These are phyloP conservation scores for Sporothrix mexicana DNA, from an alignment of 2,329 filamentous ascomycete species.

Conservation along the genomic window DNA sequence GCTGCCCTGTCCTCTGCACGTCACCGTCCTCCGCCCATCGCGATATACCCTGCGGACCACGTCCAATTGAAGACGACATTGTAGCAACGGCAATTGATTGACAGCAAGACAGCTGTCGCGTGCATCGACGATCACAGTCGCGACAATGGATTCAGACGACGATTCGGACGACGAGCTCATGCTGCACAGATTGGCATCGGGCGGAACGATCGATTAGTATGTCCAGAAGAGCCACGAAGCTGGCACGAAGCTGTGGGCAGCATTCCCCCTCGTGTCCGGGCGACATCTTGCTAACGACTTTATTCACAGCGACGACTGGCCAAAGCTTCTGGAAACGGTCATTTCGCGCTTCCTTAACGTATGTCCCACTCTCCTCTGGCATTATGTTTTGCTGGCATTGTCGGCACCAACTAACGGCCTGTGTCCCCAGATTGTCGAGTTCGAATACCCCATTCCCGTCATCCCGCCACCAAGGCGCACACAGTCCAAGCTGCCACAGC, in stretches of 20 bases:
- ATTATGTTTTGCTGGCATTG: slow-evolving; percentile 24
- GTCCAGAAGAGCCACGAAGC: slow-evolving; percentile 43
- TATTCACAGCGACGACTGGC: slow-evolving; percentile 68
- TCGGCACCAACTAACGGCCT: background rate
- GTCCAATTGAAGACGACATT: no score
- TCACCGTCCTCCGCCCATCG: background rate
- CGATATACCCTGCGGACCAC: no score
- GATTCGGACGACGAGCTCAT: slow-evolving; percentile 57
- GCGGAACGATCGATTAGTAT: slow-evolving; percentile 62
- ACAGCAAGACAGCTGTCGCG: background rate
- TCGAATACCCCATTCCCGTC: slow-evolving; percentile 75
- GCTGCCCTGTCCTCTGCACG: background rate
- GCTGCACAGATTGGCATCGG: slow-evolving; percentile 56
- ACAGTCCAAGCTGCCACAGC: slow-evolving; percentile 53
- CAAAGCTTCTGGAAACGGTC: slow-evolving; percentile 67
- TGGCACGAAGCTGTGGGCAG: background rate
- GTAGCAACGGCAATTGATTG: background rate
- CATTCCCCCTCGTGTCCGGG: background rate
- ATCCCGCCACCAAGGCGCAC: slow-evolving; percentile 53
- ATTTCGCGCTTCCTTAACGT: slow-evolving; percentile 71
- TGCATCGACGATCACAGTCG: background rate
- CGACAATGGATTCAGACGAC: slow-evolving; percentile 55
- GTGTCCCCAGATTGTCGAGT: slow-evolving; percentile 68
- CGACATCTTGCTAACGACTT: slow-evolving; percentile 25
- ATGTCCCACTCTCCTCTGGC: slow-evolving; percentile 35